Base-by-base conservation (phyloP, 1,139 yeast genomes). In the Taphrina deformans region DNA sequence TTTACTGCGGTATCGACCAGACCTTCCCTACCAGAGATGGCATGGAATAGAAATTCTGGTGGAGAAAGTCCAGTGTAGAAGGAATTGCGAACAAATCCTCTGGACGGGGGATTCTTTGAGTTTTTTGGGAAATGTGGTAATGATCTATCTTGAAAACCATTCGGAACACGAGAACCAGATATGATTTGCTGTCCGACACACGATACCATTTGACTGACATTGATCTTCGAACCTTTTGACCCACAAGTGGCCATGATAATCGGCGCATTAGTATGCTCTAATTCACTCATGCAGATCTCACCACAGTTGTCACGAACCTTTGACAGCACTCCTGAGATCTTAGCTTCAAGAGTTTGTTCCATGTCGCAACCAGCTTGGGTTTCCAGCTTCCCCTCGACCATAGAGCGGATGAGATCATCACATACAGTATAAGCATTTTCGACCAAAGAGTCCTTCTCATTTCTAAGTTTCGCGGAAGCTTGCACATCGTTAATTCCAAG, bases 201-300 rank as follows among this genome's bases (percentile, higher is more conserved):
- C 0, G 99, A 99, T 82, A 95, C 99, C 99, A 95, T 95, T 79
- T 95, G 99, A 10, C 99, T 93, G 52, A 95, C 99, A 76, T 95
- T 95, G 70, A 95, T 83, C 0, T 97, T 91, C 48, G 99, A 93
- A 99, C 69, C 99, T 77, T 95, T 95, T 59, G 99, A 93, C 71
- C 99, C 99, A 83, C 99, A 93, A 0, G 97, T 90, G 10, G 99
- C 98, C 99, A 95, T 95, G 74, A 95, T 92, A 74, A 95, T 83
- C 46, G 99, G 99, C 41, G 99, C 97, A 76, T 95, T 95, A 55
- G 91, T 84, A 65, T 88, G 84, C 71, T 90, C 97, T 69, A 95
- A 79, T 76, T 93, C 99, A 66, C 82, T 84, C 73, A 95, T 92
- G 81, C 99, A 95, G 67, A 91, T 96, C 71, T 93, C 98, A 76